Percentiles rank a stretch among this genome's conserved stretches.
phyloP scores from a whole-genome alignment of 2,329 filamentous ascomycete species.

The Alternaria ventricosa region DNA sequence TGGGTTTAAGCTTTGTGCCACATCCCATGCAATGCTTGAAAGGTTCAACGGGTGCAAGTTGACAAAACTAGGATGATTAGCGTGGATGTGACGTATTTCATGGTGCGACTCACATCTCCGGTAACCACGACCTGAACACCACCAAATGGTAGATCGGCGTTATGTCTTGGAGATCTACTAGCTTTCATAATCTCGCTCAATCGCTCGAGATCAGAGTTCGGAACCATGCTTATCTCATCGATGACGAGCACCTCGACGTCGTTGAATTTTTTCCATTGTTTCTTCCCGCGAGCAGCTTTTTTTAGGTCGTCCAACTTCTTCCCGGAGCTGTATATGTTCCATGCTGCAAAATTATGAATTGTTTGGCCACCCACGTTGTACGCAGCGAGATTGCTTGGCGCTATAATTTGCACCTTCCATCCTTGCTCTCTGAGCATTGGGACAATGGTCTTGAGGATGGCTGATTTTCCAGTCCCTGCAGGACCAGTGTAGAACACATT shows the following conservation, averaged over 20 bases:
- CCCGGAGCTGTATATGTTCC: no score
- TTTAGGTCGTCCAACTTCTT: constrained; percentile 52
- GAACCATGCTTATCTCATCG: constrained; percentile 72
- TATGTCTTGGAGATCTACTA: no score
- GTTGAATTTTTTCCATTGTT: constrained; percentile 48
- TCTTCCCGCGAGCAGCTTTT: constrained; percentile 39
- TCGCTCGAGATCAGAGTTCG: constrained; percentile 61
- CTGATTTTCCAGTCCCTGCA: constrained; percentile 67
- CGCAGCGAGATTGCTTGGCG: constrained; percentile 67
- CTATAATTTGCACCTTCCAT: constrained; percentile 58
- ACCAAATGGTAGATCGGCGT: constrained; percentile 42
- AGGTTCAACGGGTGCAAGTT: constrained; percentile 64
- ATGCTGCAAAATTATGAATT: constrained; percentile 56
- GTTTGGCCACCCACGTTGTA: constrained; percentile 64
- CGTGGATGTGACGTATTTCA: no score
- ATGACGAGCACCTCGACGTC: constrained; percentile 65
- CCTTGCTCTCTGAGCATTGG: constrained; percentile 45
- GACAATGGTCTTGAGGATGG: constrained; percentile 60
- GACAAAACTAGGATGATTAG: constrained; percentile 24
- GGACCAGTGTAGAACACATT: constrained; percentile 72
- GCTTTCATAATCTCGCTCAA: constrained; percentile 56
- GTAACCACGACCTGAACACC: constrained; percentile 64
- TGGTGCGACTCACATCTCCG: constrained; percentile 52
- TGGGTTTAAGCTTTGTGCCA: constrained; percentile 43
- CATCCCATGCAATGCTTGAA: constrained; percentile 61